Evolutionary conservation across 1,284 basidiomycete genomes (phyloP).

Genomic region (Schizopora paradoxa): DNA sequence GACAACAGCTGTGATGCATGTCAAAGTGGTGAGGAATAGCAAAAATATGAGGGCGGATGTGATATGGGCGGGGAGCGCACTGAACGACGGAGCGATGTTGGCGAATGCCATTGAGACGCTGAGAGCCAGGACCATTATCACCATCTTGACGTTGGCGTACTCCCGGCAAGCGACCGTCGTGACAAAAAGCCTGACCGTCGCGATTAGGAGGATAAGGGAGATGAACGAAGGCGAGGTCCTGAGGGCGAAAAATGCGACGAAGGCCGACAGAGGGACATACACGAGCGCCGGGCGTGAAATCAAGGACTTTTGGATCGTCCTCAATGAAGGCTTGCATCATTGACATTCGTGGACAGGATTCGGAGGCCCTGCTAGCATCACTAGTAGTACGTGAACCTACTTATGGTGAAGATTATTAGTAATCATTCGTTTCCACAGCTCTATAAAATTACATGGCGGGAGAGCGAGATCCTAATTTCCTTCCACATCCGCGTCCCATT

Average conservation of each 20-base stretch:
- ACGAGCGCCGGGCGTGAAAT: conserved; percentile 5
- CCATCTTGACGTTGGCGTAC: conserved; percentile 22
- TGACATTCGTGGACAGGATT: too few species aligned
- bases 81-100: conserved; percentile 42
- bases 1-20: conserved; percentile 34
- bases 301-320: conserved; percentile 2
- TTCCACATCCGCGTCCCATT: too few species aligned
- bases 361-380: too few species aligned
- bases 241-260: conserved; percentile 42
- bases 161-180: background rate
- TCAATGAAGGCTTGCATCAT: too few species aligned
- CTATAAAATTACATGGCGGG: too few species aligned
- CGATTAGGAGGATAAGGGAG: conserved; percentile 43
- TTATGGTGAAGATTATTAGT: too few species aligned
- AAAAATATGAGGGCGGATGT: conserved; percentile 32
- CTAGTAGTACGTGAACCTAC: too few species aligned
- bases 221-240: conserved; percentile 45
- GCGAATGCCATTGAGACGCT: conserved; percentile 38
- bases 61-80: conserved; percentile 50
- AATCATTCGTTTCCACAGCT: too few species aligned
- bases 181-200: conserved; percentile 45
- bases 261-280: conserved; percentile 3
- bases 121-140: conserved; percentile 33
- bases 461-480: too few species aligned
- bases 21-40: conserved; percentile 44